Base-by-base conservation (phyloP, 129 eudicot species). In the Mikania micrantha region DNA sequence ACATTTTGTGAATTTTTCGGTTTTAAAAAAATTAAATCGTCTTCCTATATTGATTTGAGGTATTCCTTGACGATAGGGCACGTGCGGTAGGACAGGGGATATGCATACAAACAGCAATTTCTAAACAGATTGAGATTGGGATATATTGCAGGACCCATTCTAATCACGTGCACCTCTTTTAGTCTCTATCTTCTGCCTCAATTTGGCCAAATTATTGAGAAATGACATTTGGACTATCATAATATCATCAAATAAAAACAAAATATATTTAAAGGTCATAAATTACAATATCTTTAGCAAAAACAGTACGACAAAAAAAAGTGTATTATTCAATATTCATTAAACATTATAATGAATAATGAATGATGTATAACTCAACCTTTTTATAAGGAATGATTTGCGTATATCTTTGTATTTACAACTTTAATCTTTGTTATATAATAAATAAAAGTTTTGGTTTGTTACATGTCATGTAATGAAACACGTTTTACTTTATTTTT, bases 21-120 rank as follows among this genome's bases (percentile, higher is more conserved):
- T 4, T 28, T 7, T 62, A 5, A 0, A 40, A 7, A 64, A 64
- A 36, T 36, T 39, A 36, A 2, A 8, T 8, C 1, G n/a, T 9
- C 13, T 27, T 16, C 27, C 21, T 11, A 48, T 9, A 9, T 9
- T 25, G 19, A 38, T 11, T 40, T 57, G 7, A 22, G 13, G 29
- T 16, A 24, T 16, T 41, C 12, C 9, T 57, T 35, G 62, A 54
- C 38, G 64, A 64, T 66, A 32, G 28, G 65, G 66, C 72, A 74
- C 78, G 78, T 74, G 78, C 72, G 78, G 78, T 74, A 74, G 72
- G 78, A 74, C 78, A 35, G 28, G 28, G 27, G 65, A 74, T 65
- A 64, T 19, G 59, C 53, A 74, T 74, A 66, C 78, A 40, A 67
- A 74, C 72, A 74, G 66, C 78, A 74, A 40, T 34, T 74, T 74